A percentile compares a stretch with the other conserved stretches of the same genome.
These are phyloP conservation scores for Penicillium brasilianum DNA, from an alignment of 2,329 filamentous ascomycete genomes.

Conservation along the genomic window DNA sequence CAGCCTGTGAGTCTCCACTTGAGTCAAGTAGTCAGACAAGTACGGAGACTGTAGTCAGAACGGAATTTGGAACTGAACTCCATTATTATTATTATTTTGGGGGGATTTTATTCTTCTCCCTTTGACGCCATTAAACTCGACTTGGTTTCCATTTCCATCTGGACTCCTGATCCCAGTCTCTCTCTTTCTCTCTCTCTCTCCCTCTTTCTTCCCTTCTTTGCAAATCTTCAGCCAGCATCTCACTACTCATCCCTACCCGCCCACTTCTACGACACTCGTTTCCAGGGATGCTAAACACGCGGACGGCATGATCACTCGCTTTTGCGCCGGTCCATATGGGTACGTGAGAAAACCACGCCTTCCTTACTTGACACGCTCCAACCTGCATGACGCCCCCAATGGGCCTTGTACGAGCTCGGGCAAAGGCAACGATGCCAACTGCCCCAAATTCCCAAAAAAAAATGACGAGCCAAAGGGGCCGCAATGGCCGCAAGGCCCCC, in stretches of 20 bases:
- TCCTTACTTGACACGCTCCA: background rate
- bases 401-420: background rate
- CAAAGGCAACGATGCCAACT: slow-evolving; percentile 4
- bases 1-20: slow-evolving; percentile 5
- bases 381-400: background rate
- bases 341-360: slow-evolving; percentile 18
- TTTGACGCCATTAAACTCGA: background rate
- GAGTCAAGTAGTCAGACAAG: no score
- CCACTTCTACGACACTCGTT: slow-evolving; percentile 5
- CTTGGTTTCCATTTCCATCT: background rate
- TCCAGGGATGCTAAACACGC: slow-evolving; percentile 6
- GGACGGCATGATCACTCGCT: slow-evolving; percentile 13
- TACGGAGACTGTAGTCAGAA: background rate
- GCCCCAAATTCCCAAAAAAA: background rate
- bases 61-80: background rate
- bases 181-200: slow-evolving; percentile 8
- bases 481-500: slow-evolving; percentile 11
- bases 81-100: background rate
- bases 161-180: slow-evolving; percentile 12
- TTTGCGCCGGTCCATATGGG: slow-evolving; percentile 16
- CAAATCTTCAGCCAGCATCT: background rate
- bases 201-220: background rate
- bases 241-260: slow-evolving; percentile 2
- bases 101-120: no score
- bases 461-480: background rate